A percentile compares a stretch with the other conserved stretches of the same genome.
Evolutionary conservation across 306 rosid genomes (phyloP).

Genomic region (Carpinus viminea): DNA sequence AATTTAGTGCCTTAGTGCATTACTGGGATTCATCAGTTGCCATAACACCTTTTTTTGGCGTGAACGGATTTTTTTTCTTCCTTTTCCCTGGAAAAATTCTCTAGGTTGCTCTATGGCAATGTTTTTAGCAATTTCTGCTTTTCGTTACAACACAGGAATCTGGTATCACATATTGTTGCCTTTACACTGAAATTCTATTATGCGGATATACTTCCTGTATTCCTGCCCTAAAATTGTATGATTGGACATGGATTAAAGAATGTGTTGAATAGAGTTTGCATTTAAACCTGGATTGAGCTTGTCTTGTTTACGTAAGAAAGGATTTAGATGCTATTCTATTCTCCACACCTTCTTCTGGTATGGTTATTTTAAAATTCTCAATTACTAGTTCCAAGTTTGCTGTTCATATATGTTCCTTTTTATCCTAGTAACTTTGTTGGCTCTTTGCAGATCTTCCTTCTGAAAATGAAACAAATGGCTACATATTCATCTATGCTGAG

Average conservation of each 20-base stretch:
- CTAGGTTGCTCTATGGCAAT: background rate
- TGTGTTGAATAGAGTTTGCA: background rate
- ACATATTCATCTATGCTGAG: conserved; percentile 93
- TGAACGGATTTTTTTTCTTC: background rate
- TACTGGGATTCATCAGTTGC: background rate
- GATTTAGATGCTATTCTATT: background rate
- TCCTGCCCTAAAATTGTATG: background rate
- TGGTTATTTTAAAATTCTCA: background rate
- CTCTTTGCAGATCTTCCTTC: conserved; percentile 74
- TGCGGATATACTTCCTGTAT: background rate
- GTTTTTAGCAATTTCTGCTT: background rate
- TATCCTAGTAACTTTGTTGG: conserved; percentile 22
- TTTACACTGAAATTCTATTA: background rate
- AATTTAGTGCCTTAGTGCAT: background rate
- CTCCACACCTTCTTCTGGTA: background rate
- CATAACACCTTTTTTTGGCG: background rate
- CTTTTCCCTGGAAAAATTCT: background rate
- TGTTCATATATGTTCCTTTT: background rate
- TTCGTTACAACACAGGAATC: background rate
- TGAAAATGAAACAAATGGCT: conserved; percentile 86
- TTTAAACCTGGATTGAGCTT: background rate
- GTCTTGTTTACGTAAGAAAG: background rate
- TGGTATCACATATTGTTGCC: background rate
- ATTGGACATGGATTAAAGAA: background rate
- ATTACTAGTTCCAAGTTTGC: background rate